Conservation (phyloP, 768 basidiomycete genomes). For the Pleurotus tuoliensis region DNA sequence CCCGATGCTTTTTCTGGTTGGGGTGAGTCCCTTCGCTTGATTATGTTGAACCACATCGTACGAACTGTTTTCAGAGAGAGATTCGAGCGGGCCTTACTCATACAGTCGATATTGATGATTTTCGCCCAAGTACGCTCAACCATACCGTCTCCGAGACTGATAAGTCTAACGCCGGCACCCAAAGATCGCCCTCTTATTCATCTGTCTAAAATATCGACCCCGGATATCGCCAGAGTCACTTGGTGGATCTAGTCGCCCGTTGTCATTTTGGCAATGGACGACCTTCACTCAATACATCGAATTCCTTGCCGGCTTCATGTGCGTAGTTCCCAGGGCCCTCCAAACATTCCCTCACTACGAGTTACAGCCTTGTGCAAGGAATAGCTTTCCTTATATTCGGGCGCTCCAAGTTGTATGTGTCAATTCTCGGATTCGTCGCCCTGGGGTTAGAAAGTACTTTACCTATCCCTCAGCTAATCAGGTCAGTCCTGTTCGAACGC, state of each 20-base stretch:
- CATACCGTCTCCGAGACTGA: constrained; percentile 10
- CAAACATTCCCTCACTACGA: constrained; percentile 20
- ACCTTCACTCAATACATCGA: constrained; percentile 77
- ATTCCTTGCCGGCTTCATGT: constrained; percentile 80
- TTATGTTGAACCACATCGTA: not conserved
- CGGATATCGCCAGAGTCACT: constrained; percentile 53
- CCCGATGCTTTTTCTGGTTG: constrained; percentile 89
- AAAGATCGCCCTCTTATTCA: constrained; percentile 77
- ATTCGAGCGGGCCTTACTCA: constrained; percentile 73
- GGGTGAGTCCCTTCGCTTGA: constrained; percentile 33
- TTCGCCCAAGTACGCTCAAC: constrained; percentile 60
- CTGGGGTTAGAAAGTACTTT: constrained; percentile 82
- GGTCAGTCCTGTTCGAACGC: constrained; percentile 34
- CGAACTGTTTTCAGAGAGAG: constrained; percentile 36
- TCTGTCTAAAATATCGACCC: constrained; percentile 74
- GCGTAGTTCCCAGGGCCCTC: constrained; percentile 14
- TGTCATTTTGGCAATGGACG: constrained; percentile 86
- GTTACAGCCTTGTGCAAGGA: constrained; percentile 54
- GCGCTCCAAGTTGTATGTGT: constrained; percentile 54
- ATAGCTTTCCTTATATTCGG: constrained; percentile 76
- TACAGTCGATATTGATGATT: constrained; percentile 86
- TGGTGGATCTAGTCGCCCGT: constrained; percentile 57
- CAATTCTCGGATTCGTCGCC: constrained; percentile 69
- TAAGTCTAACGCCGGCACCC: not conserved
- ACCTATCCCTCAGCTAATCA: constrained; percentile 82